Base-by-base conservation (phyloP, 148 eudicot genomes). In the Spergularia bocconei region DNA sequence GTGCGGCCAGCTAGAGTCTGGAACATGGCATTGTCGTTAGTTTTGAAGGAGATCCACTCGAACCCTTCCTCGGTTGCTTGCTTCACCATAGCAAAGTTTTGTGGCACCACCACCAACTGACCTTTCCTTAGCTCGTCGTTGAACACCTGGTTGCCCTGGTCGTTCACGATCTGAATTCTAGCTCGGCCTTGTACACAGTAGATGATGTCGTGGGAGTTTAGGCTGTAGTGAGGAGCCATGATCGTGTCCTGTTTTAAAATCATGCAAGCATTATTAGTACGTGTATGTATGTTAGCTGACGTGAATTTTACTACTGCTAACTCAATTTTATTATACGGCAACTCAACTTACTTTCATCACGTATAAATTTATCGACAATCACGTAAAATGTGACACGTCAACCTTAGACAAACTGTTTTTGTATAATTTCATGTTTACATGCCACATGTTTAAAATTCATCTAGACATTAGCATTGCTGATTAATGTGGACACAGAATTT, bases 11-110 rank as follows among this genome's bases (percentile, higher is more conserved):
- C 87, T 3, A 93, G 72, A 19, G 91, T 76, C 67, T 79, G 90
- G 78, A 82, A 67, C 82, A 83, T 83, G 16, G 97, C 88, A 19
- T 88, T 84, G 19, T 82, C 94, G 48, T 75, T 84, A 54, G 98
- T 93, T 84, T 85, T 88, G 82, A 93, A 86, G 4, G 81, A 73
- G 19, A 91, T 83, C 89, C 90, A 91, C 73, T 89, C 91, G 77
- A 86, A 87, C 13, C 92, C 97, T 65, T 84, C 84, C 23, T 86
- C 79, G 13, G 83, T 80, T 0, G 97, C 97, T 66, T 85, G 87
- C 75, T 83, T 88, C 56, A 83, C 69, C 17, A 81, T 82, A 1
- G 85, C 97, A 55, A 80, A 91, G 84, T 86, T 85, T 70, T 91
- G 97, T 20, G 97, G 98, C 5, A 90, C 84, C 20, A 88, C 88